These are phyloP conservation scores for Calonectria honghensis DNA, from an alignment of 2,329 filamentous ascomycete species.

Conservation along the genomic window DNA sequence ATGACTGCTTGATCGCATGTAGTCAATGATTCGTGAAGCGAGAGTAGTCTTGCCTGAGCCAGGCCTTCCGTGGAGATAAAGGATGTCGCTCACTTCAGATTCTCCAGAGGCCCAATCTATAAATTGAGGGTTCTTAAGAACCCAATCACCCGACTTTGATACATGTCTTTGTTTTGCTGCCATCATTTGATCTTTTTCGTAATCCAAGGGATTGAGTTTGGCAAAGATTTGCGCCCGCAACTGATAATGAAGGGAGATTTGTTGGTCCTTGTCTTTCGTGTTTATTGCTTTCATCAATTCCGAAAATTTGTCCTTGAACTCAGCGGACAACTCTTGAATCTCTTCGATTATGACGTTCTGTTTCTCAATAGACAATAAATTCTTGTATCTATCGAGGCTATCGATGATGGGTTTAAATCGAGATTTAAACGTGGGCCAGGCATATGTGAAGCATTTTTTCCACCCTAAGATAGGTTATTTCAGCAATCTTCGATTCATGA, in stretches of 20 bases:
- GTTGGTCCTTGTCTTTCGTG: neutral
- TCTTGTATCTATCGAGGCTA: conserved; percentile 3
- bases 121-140: neutral
- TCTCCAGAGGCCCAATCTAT: neutral
- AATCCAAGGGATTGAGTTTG: neutral
- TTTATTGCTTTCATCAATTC: neutral
- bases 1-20: neutral
- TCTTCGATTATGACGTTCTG: neutral
- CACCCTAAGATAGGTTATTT: neutral
- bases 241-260: neutral
- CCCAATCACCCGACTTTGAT: neutral
- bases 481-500: neutral
- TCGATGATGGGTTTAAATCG: conserved; percentile 2
- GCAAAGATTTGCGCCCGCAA: neutral
- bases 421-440: neutral
- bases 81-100: neutral
- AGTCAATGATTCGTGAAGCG: neutral
- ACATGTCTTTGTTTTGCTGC: neutral
- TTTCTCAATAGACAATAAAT: conserved; percentile 3
- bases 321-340: neutral
- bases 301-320: neutral
- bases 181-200: conserved; percentile 4
- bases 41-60: conserved; percentile 7
- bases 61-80: conserved; percentile 1
- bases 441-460: neutral